Conservation (phyloP, 2,329 filamentous ascomycete species). For the Penicillium sp. region DNA sequence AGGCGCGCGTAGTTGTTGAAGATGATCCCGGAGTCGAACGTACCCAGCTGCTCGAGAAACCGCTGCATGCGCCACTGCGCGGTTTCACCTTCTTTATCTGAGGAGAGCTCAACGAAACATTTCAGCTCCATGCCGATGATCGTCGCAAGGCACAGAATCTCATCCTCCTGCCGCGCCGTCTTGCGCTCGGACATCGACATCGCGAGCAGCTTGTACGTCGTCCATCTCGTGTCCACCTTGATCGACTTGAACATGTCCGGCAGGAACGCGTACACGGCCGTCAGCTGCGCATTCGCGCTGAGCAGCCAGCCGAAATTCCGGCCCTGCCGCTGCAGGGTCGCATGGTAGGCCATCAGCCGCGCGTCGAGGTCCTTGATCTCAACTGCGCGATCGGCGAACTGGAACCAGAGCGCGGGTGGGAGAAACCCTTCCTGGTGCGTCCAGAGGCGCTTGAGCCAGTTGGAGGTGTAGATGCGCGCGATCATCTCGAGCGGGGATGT, state of each 20-base stretch:
- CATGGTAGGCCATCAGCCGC: not conserved
- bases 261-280: not conserved
- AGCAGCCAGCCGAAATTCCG: not conserved
- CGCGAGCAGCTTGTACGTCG: constrained; percentile 13
- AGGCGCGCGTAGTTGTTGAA: constrained; percentile 26
- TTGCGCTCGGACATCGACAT: constrained; percentile 17
- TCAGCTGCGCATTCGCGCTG: not conserved
- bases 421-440: constrained; percentile 26
- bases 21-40: constrained; percentile 9
- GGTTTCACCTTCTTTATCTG: not conserved
- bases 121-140: constrained; percentile 12
- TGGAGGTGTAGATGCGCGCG: constrained; percentile 21
- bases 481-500: constrained; percentile 17
- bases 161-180: constrained; percentile 19
- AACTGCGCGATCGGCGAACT: constrained; percentile 18
- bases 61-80: constrained; percentile 10
- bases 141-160: constrained; percentile 21
- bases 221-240: constrained; percentile 8
- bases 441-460: constrained; percentile 24
- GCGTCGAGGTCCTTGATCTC: not conserved
- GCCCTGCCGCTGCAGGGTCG: not conserved
- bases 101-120: not conserved
- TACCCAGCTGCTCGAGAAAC: constrained; percentile 12
- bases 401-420: constrained; percentile 14
- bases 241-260: not conserved